Base-by-base conservation (phyloP, 768 basidiomycete species). In the Boletus speciosus region DNA sequence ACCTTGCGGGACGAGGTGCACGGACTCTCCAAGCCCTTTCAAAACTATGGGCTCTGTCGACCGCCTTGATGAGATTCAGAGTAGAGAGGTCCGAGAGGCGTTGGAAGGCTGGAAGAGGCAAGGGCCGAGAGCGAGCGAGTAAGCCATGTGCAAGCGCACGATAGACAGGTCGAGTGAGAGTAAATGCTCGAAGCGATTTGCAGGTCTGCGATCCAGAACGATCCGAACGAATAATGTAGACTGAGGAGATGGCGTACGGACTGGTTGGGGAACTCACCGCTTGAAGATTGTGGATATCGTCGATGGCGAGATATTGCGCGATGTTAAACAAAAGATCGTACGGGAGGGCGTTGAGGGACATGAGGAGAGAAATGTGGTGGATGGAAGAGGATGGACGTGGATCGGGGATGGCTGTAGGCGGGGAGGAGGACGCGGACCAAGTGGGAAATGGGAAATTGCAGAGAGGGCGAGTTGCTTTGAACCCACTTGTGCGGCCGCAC, bases 291-390 rank as follows among this genome's bases (percentile, higher is more conserved):
- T 82, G 78, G 19, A 88, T 74, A 68, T 88, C 86, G 43, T 69
- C 71, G 60, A 84, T 70, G 58, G 84, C 76, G 32, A 88, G 77
- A 69, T 82, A 80, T 40, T 76, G 77, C 5, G 83, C 79, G 66
- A 89, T 80, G 72, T 85, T 84, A 52, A 88, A 77, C 41, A 89
- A 66, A 19, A 88, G 73, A 72, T 89, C 87, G 68, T 87, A 87
- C 0, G 86, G 86, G 19, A 89, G 73, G 5, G 72, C 74, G 55
- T 68, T 66, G 47, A 79, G 64, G 12, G 71, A 70, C 63, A 72
- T 70, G 55, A 34, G 5, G 27, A 31, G 21, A 3, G 2, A 41
- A n/a, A 14, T 40, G 29, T 14, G 19, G n/a, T 46, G 6, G 35
- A 48, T n/a, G 32, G 11, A 19, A 19, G 29, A n/a, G 12, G 43